Percentiles rank a stretch among this genome's conserved stretches.
Evolutionary conservation across 805 yeast genomes (phyloP).

Genomic region (Cyberlindnera maritima): DNA sequence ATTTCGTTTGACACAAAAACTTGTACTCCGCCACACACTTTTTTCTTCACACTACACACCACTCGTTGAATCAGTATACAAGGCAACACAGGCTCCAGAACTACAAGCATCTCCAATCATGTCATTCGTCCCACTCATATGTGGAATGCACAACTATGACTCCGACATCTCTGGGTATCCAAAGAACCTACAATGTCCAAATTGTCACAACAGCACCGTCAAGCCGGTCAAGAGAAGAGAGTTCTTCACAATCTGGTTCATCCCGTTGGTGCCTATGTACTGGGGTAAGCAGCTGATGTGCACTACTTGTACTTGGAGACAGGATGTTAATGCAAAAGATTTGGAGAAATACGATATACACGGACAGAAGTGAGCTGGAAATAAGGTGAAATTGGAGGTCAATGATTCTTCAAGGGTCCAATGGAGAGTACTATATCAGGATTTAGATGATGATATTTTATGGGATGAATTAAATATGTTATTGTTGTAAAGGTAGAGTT

Average conservation of each 20-base stretch:
- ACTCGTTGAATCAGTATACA: too few relatives aligned
- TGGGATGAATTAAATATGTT: too few relatives aligned
- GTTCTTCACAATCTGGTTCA: slow-evolving; percentile 50
- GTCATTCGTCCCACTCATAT: slow-evolving; percentile 26
- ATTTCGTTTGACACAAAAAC: background rate
- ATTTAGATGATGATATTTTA: too few relatives aligned
- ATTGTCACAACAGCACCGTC: slow-evolving; percentile 57
- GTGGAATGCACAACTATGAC: slow-evolving; percentile 33
- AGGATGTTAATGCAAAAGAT: slow-evolving; percentile 32
- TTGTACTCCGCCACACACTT: background rate
- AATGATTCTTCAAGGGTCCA: too few relatives aligned
- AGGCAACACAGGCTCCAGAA: background rate
- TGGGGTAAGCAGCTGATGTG: slow-evolving; percentile 52
- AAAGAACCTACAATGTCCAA: slow-evolving; percentile 43
- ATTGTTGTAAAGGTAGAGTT: too few relatives aligned
- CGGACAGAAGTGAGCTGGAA: background rate
- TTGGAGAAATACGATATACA: slow-evolving; percentile 28
- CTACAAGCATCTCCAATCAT: slow-evolving; percentile 1
- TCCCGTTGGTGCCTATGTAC: slow-evolving; percentile 53
- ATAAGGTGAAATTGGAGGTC: too few relatives aligned
- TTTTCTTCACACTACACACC: background rate
- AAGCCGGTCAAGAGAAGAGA: slow-evolving; percentile 50
- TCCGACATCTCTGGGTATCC: slow-evolving; percentile 27
- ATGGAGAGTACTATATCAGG: too few relatives aligned
- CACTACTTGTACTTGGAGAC: slow-evolving; percentile 48